Conservation (phyloP, 345 rosid species). For the Cardamine occulta region DNA sequence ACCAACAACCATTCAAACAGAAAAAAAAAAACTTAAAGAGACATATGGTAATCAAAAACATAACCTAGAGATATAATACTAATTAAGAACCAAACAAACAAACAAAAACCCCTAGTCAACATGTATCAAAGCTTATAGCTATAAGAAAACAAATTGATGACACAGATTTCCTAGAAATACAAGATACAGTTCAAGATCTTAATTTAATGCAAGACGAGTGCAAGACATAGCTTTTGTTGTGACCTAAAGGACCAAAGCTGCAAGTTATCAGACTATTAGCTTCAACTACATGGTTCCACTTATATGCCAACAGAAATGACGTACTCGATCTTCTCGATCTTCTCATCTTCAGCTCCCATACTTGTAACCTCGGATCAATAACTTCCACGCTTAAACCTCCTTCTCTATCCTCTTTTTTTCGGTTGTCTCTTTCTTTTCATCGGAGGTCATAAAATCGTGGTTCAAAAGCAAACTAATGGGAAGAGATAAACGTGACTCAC, state of each 20-base stretch:
- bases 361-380: constrained; percentile 2
- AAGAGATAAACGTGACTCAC: constrained; percentile 16
- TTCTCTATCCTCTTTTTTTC: neutral
- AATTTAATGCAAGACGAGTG: constrained; percentile 8
- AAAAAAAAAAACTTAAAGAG: neutral
- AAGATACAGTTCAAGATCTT: neutral
- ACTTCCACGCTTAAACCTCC: constrained; percentile 30
- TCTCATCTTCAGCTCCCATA: constrained; percentile 26
- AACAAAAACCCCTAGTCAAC: neutral
- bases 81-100: neutral
- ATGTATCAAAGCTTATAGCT: neutral
- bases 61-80: neutral
- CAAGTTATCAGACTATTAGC: neutral
- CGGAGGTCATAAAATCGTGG: neutral
- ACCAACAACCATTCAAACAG: neutral
- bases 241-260: constrained; percentile 30
- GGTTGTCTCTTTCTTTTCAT: constrained; percentile 1
- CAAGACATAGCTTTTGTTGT: constrained; percentile 18
- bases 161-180: neutral
- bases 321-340: neutral
- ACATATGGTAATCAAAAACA: neutral
- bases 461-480: neutral
- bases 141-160: neutral
- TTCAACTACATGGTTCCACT: constrained; percentile 20
- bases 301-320: constrained; percentile 4